phyloP scores from a whole-genome alignment of 2,329 filamentous ascomycete species.

The Rhynchosporium secalis region DNA sequence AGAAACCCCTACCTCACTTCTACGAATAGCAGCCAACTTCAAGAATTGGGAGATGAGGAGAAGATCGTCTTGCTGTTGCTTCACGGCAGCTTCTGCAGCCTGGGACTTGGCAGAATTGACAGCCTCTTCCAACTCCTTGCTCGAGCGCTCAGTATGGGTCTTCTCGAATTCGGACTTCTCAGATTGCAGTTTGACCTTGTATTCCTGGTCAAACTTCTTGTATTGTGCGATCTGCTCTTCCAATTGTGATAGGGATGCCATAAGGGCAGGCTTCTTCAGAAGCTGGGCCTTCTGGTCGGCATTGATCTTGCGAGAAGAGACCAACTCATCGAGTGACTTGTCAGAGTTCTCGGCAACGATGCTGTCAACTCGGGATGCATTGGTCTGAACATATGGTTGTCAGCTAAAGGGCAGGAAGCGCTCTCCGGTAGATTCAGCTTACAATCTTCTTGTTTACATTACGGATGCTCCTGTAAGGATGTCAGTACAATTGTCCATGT shows the following conservation, averaged over 20 bases:
- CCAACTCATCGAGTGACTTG: slow-evolving; percentile 72
- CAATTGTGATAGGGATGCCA: slow-evolving; percentile 65
- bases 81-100: slow-evolving; percentile 54
- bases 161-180: slow-evolving; percentile 64
- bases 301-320: slow-evolving; percentile 73
- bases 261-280: slow-evolving; percentile 72
- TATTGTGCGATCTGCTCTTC: slow-evolving; percentile 75
- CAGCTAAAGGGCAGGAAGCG: slow-evolving; percentile 17
- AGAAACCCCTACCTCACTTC: slow-evolving; percentile 65
- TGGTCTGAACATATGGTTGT: slow-evolving; percentile 50
- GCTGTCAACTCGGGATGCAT: slow-evolving; percentile 70
- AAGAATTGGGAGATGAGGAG: slow-evolving; percentile 77
- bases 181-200: slow-evolving; percentile 58
- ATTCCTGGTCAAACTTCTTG: slow-evolving; percentile 74
- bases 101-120: slow-evolving; percentile 50
- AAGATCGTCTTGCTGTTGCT: slow-evolving; percentile 62
- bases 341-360: slow-evolving; percentile 68
- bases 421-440: slow-evolving; percentile 43
- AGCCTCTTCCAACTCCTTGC: slow-evolving; percentile 49
- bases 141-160: slow-evolving; percentile 51
- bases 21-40: slow-evolving; percentile 73
- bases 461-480: slow-evolving; percentile 72
- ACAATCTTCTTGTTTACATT: slow-evolving; percentile 95
- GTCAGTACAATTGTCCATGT: slow-evolving; percentile 18
- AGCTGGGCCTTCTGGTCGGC: slow-evolving; percentile 75